Base-by-base conservation (phyloP, 2,329 filamentous ascomycete species). In the Claviceps sp. region DNA sequence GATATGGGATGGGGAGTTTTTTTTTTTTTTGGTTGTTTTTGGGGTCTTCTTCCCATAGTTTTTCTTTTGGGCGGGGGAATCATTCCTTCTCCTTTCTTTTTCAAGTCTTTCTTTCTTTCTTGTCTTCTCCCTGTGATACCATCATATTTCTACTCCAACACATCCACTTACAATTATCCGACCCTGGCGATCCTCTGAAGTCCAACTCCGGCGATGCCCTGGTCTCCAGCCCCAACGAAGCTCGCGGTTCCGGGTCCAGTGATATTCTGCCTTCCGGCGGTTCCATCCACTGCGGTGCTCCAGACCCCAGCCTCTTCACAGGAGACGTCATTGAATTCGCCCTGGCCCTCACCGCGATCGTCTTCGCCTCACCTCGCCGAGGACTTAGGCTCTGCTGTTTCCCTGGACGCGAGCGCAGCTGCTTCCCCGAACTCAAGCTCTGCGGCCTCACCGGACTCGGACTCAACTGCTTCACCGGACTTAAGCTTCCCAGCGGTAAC, bases 401-500 rank as follows among this genome's bases (percentile, higher is more conserved):
- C 54, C 72, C 72, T 0, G 77, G 77, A 51, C 75, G 76, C 34
- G 67, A 56, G 44, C 65, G 67, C 52, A 65, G 64, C 42, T 71
- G 69, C 64, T 77, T 78, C 46, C 75, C 75, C 1, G 24, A 6
- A 24, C 24, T 24, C 24, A 6, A 6, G 1, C 1, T 24, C 24
- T 6, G 6, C 24, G 5, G 24, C 24, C 6, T 67, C 54, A 71
- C 72, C 0, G 77, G 77, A 51, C 74, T 76, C 34, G 67, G 57
- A 43, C 65, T 68, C 52, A 65, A 64, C 43, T 71, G 69, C 64
- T 77, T 78, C 46, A 76, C 75, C 1, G 78, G 78, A 55, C 76
- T 79, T 57, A 74, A 60, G 58, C 76, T 79, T 1, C 76, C 76
- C n/a, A 68, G 69, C 0, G 78, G 78, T 51, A 81, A 60, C 56